Conservation (phyloP, 495 filamentous ascomycete genomes). For the Apiosordaria backusii region DNA sequence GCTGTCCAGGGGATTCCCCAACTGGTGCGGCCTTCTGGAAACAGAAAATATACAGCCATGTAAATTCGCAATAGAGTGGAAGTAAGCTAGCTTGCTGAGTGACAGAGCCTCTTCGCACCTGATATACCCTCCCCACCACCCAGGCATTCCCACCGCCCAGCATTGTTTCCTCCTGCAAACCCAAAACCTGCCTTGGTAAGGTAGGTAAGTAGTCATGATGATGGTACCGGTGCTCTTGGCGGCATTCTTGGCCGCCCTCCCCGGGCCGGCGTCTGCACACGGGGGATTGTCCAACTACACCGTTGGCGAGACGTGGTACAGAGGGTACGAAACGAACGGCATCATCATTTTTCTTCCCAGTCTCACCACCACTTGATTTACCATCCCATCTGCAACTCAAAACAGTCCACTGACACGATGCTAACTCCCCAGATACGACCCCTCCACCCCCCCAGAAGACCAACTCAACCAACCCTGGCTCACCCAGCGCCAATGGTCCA, state of each 20-base stretch:
- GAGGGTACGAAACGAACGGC: slow-evolving; percentile 33
- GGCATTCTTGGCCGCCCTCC: slow-evolving; percentile 25
- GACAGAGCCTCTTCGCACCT: neutral
- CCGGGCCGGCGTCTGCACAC: slow-evolving; percentile 34
- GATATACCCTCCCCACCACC: neutral
- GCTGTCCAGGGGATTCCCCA: neutral
- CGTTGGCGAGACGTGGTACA: slow-evolving; percentile 47
- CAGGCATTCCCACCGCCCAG: neutral
- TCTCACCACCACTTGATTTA: neutral
- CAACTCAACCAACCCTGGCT: slow-evolving; percentile 45
- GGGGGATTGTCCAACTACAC: slow-evolving; percentile 49
- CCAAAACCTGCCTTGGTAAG: neutral
- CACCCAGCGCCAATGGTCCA: slow-evolving; percentile 42
- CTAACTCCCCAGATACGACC: slow-evolving; percentile 45
- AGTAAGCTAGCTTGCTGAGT: neutral
- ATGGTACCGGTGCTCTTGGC: slow-evolving; percentile 27
- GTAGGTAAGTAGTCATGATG: neutral
- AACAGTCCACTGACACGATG: neutral
- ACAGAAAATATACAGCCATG: neutral
- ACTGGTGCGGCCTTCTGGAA: neutral
- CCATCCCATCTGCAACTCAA: no score
- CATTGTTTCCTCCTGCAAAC: neutral
- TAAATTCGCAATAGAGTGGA: neutral
- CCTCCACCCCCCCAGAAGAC: slow-evolving; percentile 29
- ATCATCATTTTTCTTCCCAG: neutral